Conservation (phyloP, 2,329 filamentous ascomycete species). For the Talaromyces sp. region DNA sequence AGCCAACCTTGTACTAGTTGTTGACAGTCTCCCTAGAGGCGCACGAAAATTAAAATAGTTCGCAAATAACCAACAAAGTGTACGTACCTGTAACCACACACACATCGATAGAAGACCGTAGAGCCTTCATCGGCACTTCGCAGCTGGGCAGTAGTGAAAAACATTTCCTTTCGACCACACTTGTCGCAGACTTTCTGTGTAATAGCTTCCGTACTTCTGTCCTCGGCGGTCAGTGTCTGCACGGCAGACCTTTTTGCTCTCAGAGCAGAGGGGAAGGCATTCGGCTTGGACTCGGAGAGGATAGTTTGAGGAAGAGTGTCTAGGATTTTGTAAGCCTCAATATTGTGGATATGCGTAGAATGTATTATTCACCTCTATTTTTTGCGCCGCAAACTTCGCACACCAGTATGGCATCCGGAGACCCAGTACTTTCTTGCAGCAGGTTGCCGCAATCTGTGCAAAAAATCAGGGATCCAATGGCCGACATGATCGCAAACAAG, state of each 20-base stretch:
- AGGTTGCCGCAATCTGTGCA: slow-evolving; percentile 90
- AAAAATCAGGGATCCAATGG: slow-evolving; percentile 86
- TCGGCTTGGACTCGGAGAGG: slow-evolving; percentile 76
- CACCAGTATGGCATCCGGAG: slow-evolving; percentile 65
- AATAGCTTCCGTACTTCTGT: slow-evolving; percentile 66
- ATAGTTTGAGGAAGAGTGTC: slow-evolving; percentile 72
- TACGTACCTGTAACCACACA: slow-evolving; percentile 75
- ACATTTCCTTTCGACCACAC: slow-evolving; percentile 76
- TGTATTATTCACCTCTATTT: slow-evolving; percentile 61
- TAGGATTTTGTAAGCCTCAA: slow-evolving; percentile 26
- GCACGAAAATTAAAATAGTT: slow-evolving; percentile 5
- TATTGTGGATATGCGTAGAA: neutral
- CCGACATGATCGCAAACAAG: slow-evolving; percentile 58
- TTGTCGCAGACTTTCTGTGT: slow-evolving; percentile 68
- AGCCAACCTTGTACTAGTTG: slow-evolving; percentile 21
- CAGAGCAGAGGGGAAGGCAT: slow-evolving; percentile 84
- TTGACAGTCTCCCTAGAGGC: slow-evolving; percentile 28
- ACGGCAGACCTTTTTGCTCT: slow-evolving; percentile 81
- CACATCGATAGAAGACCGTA: slow-evolving; percentile 84
- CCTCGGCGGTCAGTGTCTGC: slow-evolving; percentile 71
- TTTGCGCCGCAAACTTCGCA: slow-evolving; percentile 83
- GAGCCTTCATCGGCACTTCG: slow-evolving; percentile 92
- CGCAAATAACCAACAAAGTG: neutral
- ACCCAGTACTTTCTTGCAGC: slow-evolving; percentile 72
- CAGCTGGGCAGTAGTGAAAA: slow-evolving; percentile 77